Percentiles rank a stretch among this genome's conserved stretches.
Conservation (phyloP, 139 green algal species). For the Gonium pectorale region DNA sequence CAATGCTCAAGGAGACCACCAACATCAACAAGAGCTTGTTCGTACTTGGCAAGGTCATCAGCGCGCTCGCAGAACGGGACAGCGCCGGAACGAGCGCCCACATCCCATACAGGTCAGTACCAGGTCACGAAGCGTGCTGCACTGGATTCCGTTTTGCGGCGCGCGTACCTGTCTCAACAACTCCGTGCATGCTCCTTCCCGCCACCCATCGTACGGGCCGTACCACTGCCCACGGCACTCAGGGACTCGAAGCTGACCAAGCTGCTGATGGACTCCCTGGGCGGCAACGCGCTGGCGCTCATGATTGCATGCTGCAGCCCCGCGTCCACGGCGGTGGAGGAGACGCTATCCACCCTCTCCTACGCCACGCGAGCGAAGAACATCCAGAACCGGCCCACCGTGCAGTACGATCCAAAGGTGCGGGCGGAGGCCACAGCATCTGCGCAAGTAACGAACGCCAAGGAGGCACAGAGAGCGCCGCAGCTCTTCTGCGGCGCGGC, state of each 20-base stretch:
- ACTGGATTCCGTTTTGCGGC: too few relatives aligned
- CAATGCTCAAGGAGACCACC: constrained; percentile 88
- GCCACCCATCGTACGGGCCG: too few relatives aligned
- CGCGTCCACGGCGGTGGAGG: constrained; percentile 60
- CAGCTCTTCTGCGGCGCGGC: too few relatives aligned
- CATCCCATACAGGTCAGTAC: constrained; percentile 58
- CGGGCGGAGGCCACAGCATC: too few relatives aligned
- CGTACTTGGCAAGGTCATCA: constrained; percentile 91
- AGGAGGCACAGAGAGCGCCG: too few relatives aligned
- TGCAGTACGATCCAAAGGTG: constrained; percentile 75
- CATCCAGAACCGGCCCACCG: constrained; percentile 79
- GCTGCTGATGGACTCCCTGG: constrained; percentile 90
- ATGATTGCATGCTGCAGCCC: constrained; percentile 94
- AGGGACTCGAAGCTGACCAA: constrained; percentile 90
- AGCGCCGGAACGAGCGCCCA: constrained; percentile 50
- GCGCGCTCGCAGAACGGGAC: constrained; percentile 72
- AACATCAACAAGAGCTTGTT: constrained; percentile 96
- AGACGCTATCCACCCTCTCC: constrained; percentile 90
- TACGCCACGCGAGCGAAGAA: constrained; percentile 93
- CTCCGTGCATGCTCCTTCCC: too few relatives aligned
- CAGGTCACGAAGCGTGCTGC: too few relatives aligned
- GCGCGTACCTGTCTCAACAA: background rate
- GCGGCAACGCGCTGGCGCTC: constrained; percentile 75
- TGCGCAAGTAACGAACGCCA: too few relatives aligned
- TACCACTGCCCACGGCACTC: constrained; percentile 37